Evolutionary conservation across 2,329 filamentous ascomycete genomes (phyloP).

Genomic region (Xylariaceae sp.): DNA sequence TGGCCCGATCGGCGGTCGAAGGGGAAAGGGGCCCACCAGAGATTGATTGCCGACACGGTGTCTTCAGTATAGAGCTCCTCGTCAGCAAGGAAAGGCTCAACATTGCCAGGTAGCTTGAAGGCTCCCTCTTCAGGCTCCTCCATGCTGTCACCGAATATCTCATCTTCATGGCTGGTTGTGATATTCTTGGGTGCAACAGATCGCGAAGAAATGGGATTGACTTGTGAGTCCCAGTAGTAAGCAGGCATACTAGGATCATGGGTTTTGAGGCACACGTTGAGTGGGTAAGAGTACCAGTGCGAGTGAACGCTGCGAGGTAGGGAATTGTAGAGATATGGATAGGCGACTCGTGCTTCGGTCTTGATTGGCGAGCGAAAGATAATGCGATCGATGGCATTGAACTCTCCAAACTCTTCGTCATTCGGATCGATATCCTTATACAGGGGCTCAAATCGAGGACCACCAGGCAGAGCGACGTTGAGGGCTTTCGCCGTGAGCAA

Average conservation of each 20-base stretch:
- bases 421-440: constrained; percentile 99
- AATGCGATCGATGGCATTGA: constrained; percentile 98
- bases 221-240: constrained; percentile 96
- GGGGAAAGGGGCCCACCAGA: constrained; percentile 98
- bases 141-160: constrained; percentile 80
- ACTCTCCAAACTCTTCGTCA: constrained; percentile 98
- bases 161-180: constrained; percentile 87
- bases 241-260: constrained; percentile 88
- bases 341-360: constrained; percentile 93
- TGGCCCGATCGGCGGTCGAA: constrained; percentile 91
- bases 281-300: constrained; percentile 90
- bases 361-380: constrained; percentile 95
- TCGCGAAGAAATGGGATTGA: constrained; percentile 95
- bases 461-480: constrained; percentile 96
- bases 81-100: constrained; percentile 86
- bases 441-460: constrained; percentile 90
- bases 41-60: constrained; percentile 83
- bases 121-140: constrained; percentile 74
- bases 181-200: constrained; percentile 93
- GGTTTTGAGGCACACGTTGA: constrained; percentile 83
- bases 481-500: constrained; percentile 95
- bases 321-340: constrained; percentile 94
- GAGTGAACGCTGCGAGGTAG: constrained; percentile 90
- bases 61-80: constrained; percentile 87
- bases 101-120: constrained; percentile 75